Evolutionary conservation across 768 basidiomycete species (phyloP).

Genomic region (Phylloporus arenicola): DNA sequence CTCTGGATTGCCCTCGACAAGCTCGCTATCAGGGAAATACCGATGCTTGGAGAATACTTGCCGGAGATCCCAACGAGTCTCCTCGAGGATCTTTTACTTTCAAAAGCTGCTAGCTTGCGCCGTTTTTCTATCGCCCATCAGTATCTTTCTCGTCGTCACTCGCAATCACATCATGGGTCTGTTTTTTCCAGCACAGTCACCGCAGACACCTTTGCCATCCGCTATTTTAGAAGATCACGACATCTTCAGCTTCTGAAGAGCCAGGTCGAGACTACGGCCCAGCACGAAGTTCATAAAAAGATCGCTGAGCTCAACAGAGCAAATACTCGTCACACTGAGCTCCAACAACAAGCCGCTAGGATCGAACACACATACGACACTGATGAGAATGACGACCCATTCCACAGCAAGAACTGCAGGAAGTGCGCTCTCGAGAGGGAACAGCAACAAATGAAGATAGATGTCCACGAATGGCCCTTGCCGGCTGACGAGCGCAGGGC

Average conservation of each 20-base stretch:
- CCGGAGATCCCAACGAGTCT: neutral
- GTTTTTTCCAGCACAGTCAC: no score
- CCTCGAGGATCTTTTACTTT: neutral
- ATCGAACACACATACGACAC: no score
- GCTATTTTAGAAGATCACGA: neutral
- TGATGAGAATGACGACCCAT: no score
- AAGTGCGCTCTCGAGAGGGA: no score
- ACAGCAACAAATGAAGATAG: no score
- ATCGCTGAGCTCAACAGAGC: neutral
- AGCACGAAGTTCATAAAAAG: no score
- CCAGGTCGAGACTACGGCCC: neutral
- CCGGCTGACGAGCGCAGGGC: no score
- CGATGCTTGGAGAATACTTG: neutral
- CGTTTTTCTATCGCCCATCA: neutral
- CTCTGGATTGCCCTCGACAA: neutral
- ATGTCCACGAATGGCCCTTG: no score
- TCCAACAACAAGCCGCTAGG: no score
- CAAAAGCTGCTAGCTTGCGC: neutral
- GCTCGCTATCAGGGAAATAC: neutral
- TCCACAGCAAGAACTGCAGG: no score
- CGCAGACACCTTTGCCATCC: neutral
- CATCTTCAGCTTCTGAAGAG: neutral
- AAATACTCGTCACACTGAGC: neutral
- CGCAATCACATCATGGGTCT: neutral
- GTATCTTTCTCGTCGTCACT: neutral